Evolutionary conservation across 805 yeast genomes (phyloP).

Genomic region (Yarrowia sp.): DNA sequence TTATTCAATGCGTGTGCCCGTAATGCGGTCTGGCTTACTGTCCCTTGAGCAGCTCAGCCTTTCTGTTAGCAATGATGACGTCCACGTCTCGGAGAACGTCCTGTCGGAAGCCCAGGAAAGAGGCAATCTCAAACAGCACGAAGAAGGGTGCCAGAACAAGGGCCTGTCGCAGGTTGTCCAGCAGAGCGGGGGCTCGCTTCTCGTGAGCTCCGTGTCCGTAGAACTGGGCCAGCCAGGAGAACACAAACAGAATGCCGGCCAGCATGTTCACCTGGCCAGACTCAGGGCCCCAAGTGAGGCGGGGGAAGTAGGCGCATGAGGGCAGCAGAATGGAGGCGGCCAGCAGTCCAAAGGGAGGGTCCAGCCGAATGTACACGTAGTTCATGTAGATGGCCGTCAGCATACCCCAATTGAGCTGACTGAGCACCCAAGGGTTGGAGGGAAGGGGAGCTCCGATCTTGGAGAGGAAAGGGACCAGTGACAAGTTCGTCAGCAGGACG

Average conservation of each 20-base stretch:
- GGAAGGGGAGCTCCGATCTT: slow-evolving; percentile 30
- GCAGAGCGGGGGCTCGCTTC: slow-evolving; percentile 80
- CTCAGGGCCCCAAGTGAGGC: slow-evolving; percentile 48
- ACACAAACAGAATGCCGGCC: slow-evolving; percentile 56
- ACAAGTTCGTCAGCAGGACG: slow-evolving; percentile 51
- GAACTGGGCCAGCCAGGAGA: slow-evolving; percentile 83
- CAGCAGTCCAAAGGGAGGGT: slow-evolving; percentile 58
- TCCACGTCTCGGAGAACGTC: slow-evolving; percentile 61
- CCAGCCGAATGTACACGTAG: slow-evolving; percentile 65
- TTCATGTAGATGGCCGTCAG: slow-evolving; percentile 58
- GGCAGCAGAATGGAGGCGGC: slow-evolving; percentile 53
- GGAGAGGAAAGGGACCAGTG: slow-evolving; percentile 44
- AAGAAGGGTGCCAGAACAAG: slow-evolving; percentile 90
- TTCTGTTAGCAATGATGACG: slow-evolving; percentile 50
- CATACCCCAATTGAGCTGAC: slow-evolving; percentile 57
- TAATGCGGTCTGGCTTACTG: background rate
- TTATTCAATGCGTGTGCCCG: background rate
- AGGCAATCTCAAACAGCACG: slow-evolving; percentile 78
- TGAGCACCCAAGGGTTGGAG: slow-evolving; percentile 40
- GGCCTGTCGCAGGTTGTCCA: slow-evolving; percentile 84
- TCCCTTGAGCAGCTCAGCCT: slow-evolving; percentile 43
- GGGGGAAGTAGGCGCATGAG: slow-evolving; percentile 46
- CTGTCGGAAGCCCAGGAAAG: slow-evolving; percentile 66
- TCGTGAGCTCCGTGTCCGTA: slow-evolving; percentile 87
- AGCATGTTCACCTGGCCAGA: slow-evolving; percentile 44